Percentiles rank a stretch among this genome's conserved stretches.
Evolutionary conservation across 371 early-diverging fungal genomes (phyloP).

Genomic region (Rhizopus stolonifer): DNA sequence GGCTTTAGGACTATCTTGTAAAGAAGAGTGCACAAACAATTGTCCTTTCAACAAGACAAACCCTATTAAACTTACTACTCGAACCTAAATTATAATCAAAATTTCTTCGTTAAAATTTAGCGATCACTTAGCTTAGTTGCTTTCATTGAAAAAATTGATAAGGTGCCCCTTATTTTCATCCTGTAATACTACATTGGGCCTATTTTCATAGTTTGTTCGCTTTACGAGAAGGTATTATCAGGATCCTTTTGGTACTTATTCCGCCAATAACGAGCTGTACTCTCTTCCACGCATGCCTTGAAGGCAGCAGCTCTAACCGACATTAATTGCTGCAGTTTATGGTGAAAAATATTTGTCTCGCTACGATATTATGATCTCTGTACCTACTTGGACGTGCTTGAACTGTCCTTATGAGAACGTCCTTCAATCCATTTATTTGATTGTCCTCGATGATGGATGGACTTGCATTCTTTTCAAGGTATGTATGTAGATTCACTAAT

Average conservation of each 20-base stretch:
- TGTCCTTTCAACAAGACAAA: too few relatives aligned
- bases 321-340: not conserved
- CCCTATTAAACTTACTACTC: too few relatives aligned
- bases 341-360: not conserved
- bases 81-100: too few relatives aligned
- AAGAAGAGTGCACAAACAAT: too few relatives aligned
- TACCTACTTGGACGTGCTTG: not conserved
- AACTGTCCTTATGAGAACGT: too few relatives aligned
- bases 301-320: not conserved
- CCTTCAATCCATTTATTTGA: too few relatives aligned
- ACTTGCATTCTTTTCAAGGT: too few relatives aligned
- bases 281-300: not conserved
- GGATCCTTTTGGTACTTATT: constrained; percentile 2
- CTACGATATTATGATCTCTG: not conserved
- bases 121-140: too few relatives aligned
- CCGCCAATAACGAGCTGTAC: not conserved
- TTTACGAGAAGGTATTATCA: not conserved
- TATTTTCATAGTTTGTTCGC: not conserved
- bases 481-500: too few relatives aligned
- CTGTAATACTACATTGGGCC: not conserved
- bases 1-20: too few relatives aligned
- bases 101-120: too few relatives aligned
- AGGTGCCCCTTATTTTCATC: not conserved
- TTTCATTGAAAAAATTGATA: not conserved
- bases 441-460: too few relatives aligned